Evolutionary conservation across 768 basidiomycete species (phyloP).

Genomic region (Auriscalpium orientale): DNA sequence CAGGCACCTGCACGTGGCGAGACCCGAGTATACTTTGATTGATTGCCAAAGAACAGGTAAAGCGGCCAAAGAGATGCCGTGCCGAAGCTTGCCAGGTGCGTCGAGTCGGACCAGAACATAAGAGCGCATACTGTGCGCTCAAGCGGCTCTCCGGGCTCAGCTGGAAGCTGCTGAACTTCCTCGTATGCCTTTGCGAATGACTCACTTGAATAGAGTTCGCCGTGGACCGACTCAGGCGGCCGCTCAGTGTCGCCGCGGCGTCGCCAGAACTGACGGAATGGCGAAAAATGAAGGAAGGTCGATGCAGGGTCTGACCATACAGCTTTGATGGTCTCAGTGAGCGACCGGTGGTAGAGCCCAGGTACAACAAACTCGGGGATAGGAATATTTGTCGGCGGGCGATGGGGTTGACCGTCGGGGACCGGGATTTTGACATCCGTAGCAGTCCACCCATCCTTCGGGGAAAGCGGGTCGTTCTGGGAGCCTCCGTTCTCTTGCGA

Average conservation of each 20-base stretch:
- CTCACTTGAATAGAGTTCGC: background rate
- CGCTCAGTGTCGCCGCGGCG: background rate
- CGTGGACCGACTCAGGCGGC: background rate
- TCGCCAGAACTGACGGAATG: background rate
- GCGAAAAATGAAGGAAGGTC: slow-evolving; percentile 1
- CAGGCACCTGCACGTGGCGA: slow-evolving; percentile 5
- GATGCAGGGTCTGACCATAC: slow-evolving; percentile 4
- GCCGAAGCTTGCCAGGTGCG: slow-evolving; percentile 21
- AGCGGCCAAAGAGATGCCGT: slow-evolving; percentile 18
- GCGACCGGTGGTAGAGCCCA: slow-evolving; percentile 20
- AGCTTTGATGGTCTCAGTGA: slow-evolving; percentile 20
- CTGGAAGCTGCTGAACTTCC: background rate
- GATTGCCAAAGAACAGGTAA: slow-evolving; percentile 15
- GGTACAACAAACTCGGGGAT: slow-evolving; percentile 21
- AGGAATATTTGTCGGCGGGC: slow-evolving; percentile 18
- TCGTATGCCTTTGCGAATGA: background rate
- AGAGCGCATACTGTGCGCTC: background rate
- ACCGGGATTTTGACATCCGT: slow-evolving; percentile 14
- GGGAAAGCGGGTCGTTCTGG: background rate
- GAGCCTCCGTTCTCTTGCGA: background rate
- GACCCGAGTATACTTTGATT: slow-evolving; percentile 15
- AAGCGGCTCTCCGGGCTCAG: background rate
- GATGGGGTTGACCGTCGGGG: slow-evolving; percentile 12
- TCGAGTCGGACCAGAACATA: slow-evolving; percentile 18
- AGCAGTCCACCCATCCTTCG: slow-evolving; percentile 13